These are phyloP conservation scores for Zea luxurians DNA, from an alignment of 176 grass and related monocot genomes.

Conservation along the genomic window DNA sequence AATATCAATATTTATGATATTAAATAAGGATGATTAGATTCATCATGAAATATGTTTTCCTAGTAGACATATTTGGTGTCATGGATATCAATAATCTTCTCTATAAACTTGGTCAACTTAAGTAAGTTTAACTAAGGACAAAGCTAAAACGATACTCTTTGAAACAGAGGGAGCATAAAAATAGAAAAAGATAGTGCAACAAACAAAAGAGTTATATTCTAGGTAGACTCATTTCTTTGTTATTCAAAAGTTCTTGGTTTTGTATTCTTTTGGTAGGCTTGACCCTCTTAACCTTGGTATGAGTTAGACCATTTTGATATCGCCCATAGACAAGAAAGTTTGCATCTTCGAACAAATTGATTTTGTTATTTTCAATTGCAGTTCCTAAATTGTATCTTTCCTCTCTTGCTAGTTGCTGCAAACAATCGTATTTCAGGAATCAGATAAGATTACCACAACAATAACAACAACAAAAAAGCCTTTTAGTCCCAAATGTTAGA, in stretches of 20 bases:
- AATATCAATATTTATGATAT: not conserved
- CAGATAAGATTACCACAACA: not conserved
- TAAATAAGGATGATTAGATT: not conserved
- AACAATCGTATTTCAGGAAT: slow-evolving; percentile 30
- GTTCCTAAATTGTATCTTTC: slow-evolving; percentile 25
- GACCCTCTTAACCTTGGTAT: slow-evolving; percentile 7
- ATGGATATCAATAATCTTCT: not conserved
- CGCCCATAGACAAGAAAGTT: slow-evolving; percentile 3
- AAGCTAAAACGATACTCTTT: not conserved
- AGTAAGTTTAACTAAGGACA: not conserved
- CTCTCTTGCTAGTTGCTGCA: slow-evolving; percentile 47
- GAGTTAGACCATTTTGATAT: slow-evolving; percentile 15
- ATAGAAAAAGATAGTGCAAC: slow-evolving; percentile 19
- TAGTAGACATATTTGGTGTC: not conserved
- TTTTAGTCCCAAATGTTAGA: too few relatives aligned
- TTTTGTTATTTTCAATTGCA: slow-evolving; percentile 30
- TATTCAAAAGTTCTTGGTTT: slow-evolving; percentile 16
- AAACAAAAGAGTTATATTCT: slow-evolving; percentile 24
- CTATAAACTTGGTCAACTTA: not conserved
- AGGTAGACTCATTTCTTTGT: slow-evolving; percentile 43
- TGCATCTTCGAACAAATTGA: slow-evolving; percentile 2
- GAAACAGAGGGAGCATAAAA: not conserved
- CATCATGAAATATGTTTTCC: not conserved
- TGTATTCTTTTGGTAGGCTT: slow-evolving; percentile 35
- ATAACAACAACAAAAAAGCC: too few relatives aligned